phyloP scores from a whole-genome alignment of 768 basidiomycete species.

The Cyathus striatus region DNA sequence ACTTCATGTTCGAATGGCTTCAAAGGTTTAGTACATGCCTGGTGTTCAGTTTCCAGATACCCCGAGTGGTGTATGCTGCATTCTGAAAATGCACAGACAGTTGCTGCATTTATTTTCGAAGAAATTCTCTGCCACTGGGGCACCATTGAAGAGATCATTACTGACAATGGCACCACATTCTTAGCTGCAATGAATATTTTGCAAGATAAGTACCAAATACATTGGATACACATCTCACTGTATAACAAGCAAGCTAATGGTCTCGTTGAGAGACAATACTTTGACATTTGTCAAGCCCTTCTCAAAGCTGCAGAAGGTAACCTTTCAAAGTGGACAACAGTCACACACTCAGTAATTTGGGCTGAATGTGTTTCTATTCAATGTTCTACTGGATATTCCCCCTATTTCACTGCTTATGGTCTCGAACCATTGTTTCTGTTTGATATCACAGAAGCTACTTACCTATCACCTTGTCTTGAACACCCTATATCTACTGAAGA shows the following conservation, averaged over 20 bases:
- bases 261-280: slow-evolving; percentile 17
- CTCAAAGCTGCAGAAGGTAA: slow-evolving; percentile 3
- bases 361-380: too few relatives aligned
- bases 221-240: too few relatives aligned
- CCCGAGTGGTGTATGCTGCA: slow-evolving; percentile 13
- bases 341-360: too few relatives aligned
- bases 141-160: slow-evolving; percentile 29
- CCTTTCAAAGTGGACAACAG: slow-evolving; percentile 12
- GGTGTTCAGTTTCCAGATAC: slow-evolving; percentile 12
- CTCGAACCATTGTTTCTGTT: slow-evolving; percentile 15
- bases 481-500: background rate
- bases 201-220: too few relatives aligned
- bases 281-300: slow-evolving; percentile 7
- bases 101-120: too few relatives aligned
- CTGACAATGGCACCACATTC: slow-evolving; percentile 15
- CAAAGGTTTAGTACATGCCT: slow-evolving; percentile 20
- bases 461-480: slow-evolving; percentile 7
- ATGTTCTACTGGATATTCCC: too few relatives aligned
- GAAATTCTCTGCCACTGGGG: too few relatives aligned
- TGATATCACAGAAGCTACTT: too few relatives aligned
- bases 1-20: slow-evolving; percentile 12
- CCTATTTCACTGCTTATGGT: slow-evolving; percentile 12
- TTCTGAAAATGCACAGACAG: slow-evolving; percentile 6
- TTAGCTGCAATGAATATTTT: background rate
- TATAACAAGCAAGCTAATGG: too few relatives aligned